A percentile compares a stretch with the other conserved stretches of the same genome.
Evolutionary conservation across 2,329 filamentous ascomycete genomes (phyloP).

Genomic region (Phaeosphaeria sp.): DNA sequence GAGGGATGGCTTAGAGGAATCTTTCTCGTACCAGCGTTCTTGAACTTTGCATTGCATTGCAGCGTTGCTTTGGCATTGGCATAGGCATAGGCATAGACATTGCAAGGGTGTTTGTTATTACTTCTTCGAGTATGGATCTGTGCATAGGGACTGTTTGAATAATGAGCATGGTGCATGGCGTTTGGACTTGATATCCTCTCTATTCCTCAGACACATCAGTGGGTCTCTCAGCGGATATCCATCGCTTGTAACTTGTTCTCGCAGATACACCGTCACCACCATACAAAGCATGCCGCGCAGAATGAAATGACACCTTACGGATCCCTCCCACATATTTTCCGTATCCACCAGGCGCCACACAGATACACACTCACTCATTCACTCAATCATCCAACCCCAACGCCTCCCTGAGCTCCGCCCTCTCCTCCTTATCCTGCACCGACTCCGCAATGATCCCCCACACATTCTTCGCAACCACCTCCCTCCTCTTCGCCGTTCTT

Average conservation of each 20-base stretch:
- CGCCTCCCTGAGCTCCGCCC: slow-evolving; percentile 58
- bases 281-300: background rate
- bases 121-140: background rate
- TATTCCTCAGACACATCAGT: too few species aligned
- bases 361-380: background rate
- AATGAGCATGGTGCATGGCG: background rate
- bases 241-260: background rate
- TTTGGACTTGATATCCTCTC: background rate
- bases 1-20: slow-evolving; percentile 17
- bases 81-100: slow-evolving; percentile 13
- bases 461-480: slow-evolving; percentile 58
- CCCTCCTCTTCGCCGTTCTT: slow-evolving; percentile 49
- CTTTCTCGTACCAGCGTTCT: slow-evolving; percentile 24
- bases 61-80: slow-evolving; percentile 13
- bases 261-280: background rate
- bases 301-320: background rate
- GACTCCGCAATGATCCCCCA: slow-evolving; percentile 58
- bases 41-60: slow-evolving; percentile 10
- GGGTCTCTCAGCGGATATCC: too few species aligned
- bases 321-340: background rate
- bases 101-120: background rate
- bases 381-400: slow-evolving; percentile 45
- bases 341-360: background rate
- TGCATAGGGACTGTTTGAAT: background rate
- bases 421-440: slow-evolving; percentile 55